Evolutionary conservation across 352 stramenopile genomes (phyloP).

Genomic region (Pythium monospermum): DNA sequence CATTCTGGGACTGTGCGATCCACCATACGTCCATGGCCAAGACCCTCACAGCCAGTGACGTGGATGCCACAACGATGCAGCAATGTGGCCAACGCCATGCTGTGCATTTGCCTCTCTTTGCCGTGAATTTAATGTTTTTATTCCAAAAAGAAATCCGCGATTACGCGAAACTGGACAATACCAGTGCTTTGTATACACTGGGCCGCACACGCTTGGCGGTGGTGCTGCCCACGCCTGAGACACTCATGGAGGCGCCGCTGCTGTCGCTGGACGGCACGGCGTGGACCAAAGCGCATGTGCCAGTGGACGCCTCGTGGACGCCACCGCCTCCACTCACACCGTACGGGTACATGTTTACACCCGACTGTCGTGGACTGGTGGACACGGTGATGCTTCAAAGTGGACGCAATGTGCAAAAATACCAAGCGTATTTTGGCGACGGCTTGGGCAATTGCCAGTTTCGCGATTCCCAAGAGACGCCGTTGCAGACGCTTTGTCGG

Average conservation of each 20-base stretch:
- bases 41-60: conserved; percentile 16
- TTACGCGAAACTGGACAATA: conserved; percentile 39
- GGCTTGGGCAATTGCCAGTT: conserved; percentile 30
- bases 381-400: conserved; percentile 23
- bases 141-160: conserved; percentile 32
- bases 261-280: conserved; percentile 27
- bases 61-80: conserved; percentile 21
- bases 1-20: conserved; percentile 44
- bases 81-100: conserved; percentile 21
- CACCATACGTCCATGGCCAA: conserved; percentile 36
- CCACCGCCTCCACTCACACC: conserved; percentile 10
- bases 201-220: conserved; percentile 21
- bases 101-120: conserved; percentile 22
- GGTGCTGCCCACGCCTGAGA: conserved; percentile 23
- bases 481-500: conserved; percentile 29
- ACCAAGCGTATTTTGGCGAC: conserved; percentile 36
- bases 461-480: conserved; percentile 35
- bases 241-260: conserved; percentile 22
- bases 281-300: conserved; percentile 22
- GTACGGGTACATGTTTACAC: conserved; percentile 36
- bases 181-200: conserved; percentile 28
- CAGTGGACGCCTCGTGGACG: not conserved
- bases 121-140: conserved; percentile 39
- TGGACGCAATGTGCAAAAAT: conserved; percentile 41
- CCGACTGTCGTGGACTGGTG: conserved; percentile 24